Evolutionary conservation across 164 flowering plant species (phyloP), one percentile per base, ranked within the genome.

Genomic region (Liquidambar formosana): DNA sequence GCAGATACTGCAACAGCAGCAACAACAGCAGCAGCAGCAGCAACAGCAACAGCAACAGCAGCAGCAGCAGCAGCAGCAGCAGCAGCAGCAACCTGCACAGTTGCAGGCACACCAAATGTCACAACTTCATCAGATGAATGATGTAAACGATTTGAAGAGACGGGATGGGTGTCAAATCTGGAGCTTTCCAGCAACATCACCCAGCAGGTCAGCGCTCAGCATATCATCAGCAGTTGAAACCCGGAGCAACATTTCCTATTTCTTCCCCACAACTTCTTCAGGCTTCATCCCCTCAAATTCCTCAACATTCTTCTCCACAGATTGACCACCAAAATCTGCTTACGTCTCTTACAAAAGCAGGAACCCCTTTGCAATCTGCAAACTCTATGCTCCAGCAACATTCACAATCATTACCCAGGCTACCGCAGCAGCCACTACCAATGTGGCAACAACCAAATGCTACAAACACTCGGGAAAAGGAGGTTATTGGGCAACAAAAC

Each of bases 241-340:
- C 88, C 16, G 94, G 93, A 53, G 44, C 81, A 63, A 60, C 88
- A 27, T 84, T 85, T 75, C 80, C 94, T 59, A 81, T 81, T 46
- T 82, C 95, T 43, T 84, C 97, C 57, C 89, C 90, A 3, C 97
- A 89, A 74, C 75, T 86, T 41, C 79, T 80, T 65, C 92, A 86
- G 78, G 73, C 91, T 48, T 71, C 79, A 63, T 90, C 97, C 26
- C 95, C 94, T 26, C 98, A 89, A 73, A 71, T 90, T 68, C 74
- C 85, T 61, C 98, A 86, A 71, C 89, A 90, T 74, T 69, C 89
- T 59, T 88, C 96, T 26, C 96, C 92, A 28, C 95, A 91, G 75
- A 79, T 88, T 67, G 97, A 95, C 74, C 99, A 88, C 74, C 94
- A 89, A 66, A 85, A 70, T 78, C 60, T 87, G 74, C 76, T 79